Conservation (phyloP, 495 filamentous ascomycete genomes). For the Penicillium alfredii region DNA sequence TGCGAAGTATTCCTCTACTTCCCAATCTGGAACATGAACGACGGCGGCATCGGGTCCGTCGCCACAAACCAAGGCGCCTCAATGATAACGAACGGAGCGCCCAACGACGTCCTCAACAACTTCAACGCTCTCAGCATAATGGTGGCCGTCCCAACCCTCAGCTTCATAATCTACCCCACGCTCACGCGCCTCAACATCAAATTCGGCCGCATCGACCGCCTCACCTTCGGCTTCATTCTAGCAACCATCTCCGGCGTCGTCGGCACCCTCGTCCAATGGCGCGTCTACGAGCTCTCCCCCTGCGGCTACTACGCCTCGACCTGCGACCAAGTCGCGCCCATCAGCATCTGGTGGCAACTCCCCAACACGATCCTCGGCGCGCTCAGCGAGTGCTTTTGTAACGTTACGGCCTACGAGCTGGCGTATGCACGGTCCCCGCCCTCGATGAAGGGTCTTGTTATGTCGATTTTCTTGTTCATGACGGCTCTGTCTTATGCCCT, state of each 20-base stretch:
- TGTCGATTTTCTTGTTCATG: constrained; percentile 55
- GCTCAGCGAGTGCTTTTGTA: constrained; percentile 62
- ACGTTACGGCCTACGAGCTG: constrained; percentile 65
- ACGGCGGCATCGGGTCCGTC: constrained; percentile 43
- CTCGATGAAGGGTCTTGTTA: constrained; percentile 64
- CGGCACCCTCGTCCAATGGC: constrained; percentile 58
- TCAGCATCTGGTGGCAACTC: constrained; percentile 52
- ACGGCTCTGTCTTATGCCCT: constrained; percentile 45
- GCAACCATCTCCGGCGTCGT: constrained; percentile 50
- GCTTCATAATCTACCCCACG: constrained; percentile 56
- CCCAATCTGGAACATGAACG: constrained; percentile 47
- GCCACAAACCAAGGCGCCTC: constrained; percentile 51
- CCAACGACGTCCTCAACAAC: constrained; percentile 65
- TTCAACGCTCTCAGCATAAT: constrained; percentile 67
- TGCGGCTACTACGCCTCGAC: constrained; percentile 47
- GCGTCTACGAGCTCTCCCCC: constrained; percentile 51
- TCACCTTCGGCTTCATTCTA: constrained; percentile 58
- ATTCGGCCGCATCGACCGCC: constrained; percentile 60
- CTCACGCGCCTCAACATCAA: constrained; percentile 49
- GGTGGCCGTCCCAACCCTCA: constrained; percentile 56
- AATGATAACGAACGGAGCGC: constrained; percentile 60
- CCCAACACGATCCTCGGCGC: constrained; percentile 49
- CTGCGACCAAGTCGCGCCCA: constrained; percentile 39
- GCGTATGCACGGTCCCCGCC: constrained; percentile 65
- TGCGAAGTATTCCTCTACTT: constrained; percentile 51